A percentile compares a stretch with the other conserved stretches of the same genome.
These are phyloP conservation scores for Boletellus ananas DNA, from an alignment of 768 basidiomycete species.

Conservation along the genomic window DNA sequence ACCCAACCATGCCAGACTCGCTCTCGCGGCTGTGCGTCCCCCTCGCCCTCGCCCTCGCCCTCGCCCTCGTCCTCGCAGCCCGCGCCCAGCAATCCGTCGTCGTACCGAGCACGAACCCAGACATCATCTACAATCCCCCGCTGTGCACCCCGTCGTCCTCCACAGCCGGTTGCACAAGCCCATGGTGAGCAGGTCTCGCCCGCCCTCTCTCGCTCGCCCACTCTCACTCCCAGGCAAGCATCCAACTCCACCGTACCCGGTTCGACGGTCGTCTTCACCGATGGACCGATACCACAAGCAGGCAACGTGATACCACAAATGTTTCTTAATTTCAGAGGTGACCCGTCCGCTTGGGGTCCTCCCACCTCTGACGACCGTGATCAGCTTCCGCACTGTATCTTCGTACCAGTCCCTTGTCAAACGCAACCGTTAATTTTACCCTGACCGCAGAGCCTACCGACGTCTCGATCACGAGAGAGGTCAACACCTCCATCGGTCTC, in stretches of 20 bases:
- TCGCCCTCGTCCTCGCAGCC: conserved; percentile 7
- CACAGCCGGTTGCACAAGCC: conserved; percentile 19
- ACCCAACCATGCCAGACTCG: conserved; percentile 21
- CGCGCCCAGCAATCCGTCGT: conserved; percentile 22
- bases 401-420: conserved; percentile 41
- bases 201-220: not conserved
- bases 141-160: conserved; percentile 15
- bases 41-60: conserved; percentile 7
- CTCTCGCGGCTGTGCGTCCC: conserved; percentile 14
- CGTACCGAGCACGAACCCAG: conserved; percentile 18
- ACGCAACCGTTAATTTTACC: conserved; percentile 52
- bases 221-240: conserved; percentile 19
- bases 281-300: conserved; percentile 41
- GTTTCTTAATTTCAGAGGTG: conserved; percentile 55
- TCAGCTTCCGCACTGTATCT: conserved; percentile 45
- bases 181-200: conserved; percentile 17
- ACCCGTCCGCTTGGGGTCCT: not conserved
- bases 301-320: conserved; percentile 51
- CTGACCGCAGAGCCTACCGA: conserved; percentile 37
- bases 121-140: conserved; percentile 29
- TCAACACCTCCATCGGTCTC: conserved; percentile 41
- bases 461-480: conserved; percentile 31
- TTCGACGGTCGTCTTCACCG: conserved; percentile 30
- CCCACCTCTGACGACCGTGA: conserved; percentile 3
- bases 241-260: conserved; percentile 14